Evolutionary conservation across 1,284 basidiomycete genomes (phyloP).

Genomic region (Leccinum pachyderme): DNA sequence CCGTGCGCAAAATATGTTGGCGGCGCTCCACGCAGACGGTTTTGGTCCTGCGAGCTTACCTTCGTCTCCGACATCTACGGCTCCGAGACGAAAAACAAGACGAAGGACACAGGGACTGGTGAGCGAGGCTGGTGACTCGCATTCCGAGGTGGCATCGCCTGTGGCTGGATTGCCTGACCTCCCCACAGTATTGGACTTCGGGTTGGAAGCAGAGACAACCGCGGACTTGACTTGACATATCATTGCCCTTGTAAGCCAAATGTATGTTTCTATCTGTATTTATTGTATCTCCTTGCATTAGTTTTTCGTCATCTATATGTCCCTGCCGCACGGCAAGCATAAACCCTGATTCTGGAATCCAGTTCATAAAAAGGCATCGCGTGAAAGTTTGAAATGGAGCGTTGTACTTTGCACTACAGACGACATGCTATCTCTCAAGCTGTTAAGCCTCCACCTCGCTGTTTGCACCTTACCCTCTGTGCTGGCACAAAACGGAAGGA

Average conservation of each 20-base stretch:
- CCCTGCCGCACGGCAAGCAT: constrained; percentile 11
- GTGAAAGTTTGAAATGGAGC: neutral
- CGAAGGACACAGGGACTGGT: constrained; percentile 25
- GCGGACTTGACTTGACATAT: constrained; percentile 26
- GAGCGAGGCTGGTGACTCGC: constrained; percentile 33
- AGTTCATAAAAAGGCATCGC: neutral
- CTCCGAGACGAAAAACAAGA: constrained; percentile 27
- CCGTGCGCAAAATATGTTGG: constrained; percentile 71
- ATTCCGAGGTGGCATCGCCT: constrained; percentile 33
- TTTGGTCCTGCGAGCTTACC: constrained; percentile 35
- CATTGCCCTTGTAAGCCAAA: constrained; percentile 20
- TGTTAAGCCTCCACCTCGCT: constrained; percentile 35
- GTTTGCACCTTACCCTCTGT: constrained; percentile 38
- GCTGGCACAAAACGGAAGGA: constrained; percentile 40
- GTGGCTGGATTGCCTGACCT: constrained; percentile 41
- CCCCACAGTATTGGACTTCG: constrained; percentile 30
- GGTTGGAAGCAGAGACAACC: constrained; percentile 24
- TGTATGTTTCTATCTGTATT: constrained; percentile 33
- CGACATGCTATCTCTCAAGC: constrained; percentile 19
- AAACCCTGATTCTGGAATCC: constrained; percentile 23
- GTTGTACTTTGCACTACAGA: neutral
- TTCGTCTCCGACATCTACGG: constrained; percentile 31
- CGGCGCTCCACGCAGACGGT: constrained; percentile 65
- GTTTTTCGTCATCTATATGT: constrained; percentile 20
- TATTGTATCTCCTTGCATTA: constrained; percentile 30